A percentile compares a stretch with the other conserved stretches of the same genome.
Evolutionary conservation across 129 eudicot species (phyloP).

Genomic region (Smallanthus sonchifolius): DNA sequence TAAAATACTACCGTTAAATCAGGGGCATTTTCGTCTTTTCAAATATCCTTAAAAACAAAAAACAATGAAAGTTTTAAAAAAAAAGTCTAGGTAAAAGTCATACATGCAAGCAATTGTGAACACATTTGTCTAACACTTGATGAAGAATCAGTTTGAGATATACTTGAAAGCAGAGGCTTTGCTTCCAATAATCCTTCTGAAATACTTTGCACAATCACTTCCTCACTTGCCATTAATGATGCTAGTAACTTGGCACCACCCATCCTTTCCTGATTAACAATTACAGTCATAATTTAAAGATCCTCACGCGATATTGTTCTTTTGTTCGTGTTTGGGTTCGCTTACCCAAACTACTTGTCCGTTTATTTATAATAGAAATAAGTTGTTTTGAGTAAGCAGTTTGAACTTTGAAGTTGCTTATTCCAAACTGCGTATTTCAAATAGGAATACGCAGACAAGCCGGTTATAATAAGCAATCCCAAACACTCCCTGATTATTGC

Average conservation of each 20-base stretch:
- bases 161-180: constrained; percentile 39
- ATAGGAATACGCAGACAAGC: not conserved
- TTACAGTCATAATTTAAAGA: not conserved
- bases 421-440: not conserved
- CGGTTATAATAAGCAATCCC: not conserved
- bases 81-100: constrained; percentile 34
- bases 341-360: not conserved
- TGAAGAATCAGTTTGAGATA: constrained; percentile 53
- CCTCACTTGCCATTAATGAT: constrained; percentile 80
- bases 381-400: not conserved
- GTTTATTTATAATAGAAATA: not conserved
- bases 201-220: constrained; percentile 48
- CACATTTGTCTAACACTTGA: constrained; percentile 57
- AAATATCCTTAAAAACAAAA: no score
- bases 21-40: no score
- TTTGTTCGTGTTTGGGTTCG: not conserved
- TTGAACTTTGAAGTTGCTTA: not conserved
- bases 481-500: not conserved
- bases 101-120: constrained; percentile 59
- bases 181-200: constrained; percentile 59
- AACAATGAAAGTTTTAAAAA: no score
- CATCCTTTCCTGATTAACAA: constrained; percentile 54
- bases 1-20: no score
- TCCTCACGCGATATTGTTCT: not conserved
- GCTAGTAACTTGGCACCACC: constrained; percentile 75